Conservation (phyloP, 1,139 yeast species). For the Lodderomyces theae region DNA sequence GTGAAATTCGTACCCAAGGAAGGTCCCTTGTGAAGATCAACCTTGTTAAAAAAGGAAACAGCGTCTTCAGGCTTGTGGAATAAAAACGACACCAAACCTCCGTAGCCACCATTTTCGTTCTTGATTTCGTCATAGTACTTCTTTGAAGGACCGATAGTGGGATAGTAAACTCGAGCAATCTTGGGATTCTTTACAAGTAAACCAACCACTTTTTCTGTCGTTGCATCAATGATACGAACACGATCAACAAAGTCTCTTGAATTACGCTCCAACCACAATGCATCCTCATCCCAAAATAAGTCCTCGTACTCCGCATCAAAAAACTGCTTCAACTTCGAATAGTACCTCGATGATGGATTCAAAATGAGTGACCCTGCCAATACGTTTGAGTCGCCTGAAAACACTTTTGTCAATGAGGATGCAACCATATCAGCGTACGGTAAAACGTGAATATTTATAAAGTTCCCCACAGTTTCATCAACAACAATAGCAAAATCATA, state of each 20-base stretch:
- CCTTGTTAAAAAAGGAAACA: conserved; percentile 67
- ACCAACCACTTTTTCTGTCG: conserved; percentile 56
- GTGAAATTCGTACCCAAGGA: conserved; percentile 93
- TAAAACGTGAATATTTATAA: conserved; percentile 76
- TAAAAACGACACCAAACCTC: conserved; percentile 80
- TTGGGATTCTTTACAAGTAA: conserved; percentile 41
- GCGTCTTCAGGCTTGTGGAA: conserved; percentile 70
- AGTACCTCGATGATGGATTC: conserved; percentile 62
- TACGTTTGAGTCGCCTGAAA: conserved; percentile 92
- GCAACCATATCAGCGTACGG: conserved; percentile 84
- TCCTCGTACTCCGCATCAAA: conserved; percentile 64
- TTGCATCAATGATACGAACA: conserved; percentile 63
- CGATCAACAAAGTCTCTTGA: conserved; percentile 82
- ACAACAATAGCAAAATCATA: conserved; percentile 76
- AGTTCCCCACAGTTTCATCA: conserved; percentile 93
- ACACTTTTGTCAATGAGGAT: conserved; percentile 85
- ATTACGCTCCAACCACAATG: conserved; percentile 85
- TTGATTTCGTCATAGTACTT: conserved; percentile 69
- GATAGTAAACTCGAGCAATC: conserved; percentile 69
- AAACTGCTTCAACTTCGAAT: conserved; percentile 50
- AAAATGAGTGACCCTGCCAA: conserved; percentile 89
- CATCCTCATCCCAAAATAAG: conserved; percentile 89
- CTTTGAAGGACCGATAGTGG: conserved; percentile 54
- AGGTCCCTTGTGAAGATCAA: conserved; percentile 85
- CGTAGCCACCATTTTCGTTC: conserved; percentile 80